Conservation (phyloP, 2,329 filamentous ascomycete species). For the Phyllosticta citrichinensis region DNA sequence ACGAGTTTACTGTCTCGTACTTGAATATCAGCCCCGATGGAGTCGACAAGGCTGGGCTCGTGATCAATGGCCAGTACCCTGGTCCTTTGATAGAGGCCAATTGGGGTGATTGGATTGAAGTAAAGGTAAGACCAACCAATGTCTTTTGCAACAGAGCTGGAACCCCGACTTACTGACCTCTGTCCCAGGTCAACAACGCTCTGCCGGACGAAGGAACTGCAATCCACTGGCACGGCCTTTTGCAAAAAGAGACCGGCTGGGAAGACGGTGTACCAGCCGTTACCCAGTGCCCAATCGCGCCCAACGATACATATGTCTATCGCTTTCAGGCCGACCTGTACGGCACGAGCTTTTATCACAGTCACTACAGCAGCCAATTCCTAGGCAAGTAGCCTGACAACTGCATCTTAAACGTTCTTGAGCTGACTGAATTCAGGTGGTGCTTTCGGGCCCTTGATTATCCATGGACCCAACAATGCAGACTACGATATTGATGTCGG, state of each 20-base stretch:
- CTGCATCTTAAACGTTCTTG: background rate
- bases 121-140: conserved; percentile 8
- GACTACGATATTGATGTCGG: conserved; percentile 21
- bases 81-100: conserved; percentile 25
- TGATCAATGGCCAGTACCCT: conserved; percentile 23
- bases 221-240: conserved; percentile 25
- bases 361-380: conserved; percentile 20
- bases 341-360: conserved; percentile 19
- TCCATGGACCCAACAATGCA: conserved; percentile 17
- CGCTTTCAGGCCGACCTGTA: conserved; percentile 21
- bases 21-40: conserved; percentile 17
- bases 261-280: conserved; percentile 27
- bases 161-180: background rate
- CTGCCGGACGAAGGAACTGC: conserved; percentile 20
- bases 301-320: conserved; percentile 20
- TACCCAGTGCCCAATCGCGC: conserved; percentile 25
- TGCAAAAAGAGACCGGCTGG: conserved; percentile 22
- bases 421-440: conserved; percentile 16
- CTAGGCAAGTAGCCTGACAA: background rate
- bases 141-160: background rate
- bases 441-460: conserved; percentile 19
- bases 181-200: conserved; percentile 2
- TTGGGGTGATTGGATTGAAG: conserved; percentile 22
- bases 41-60: conserved; percentile 19
- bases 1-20: conserved; percentile 10